A percentile compares a stretch with the other conserved stretches of the same genome.
These are phyloP conservation scores for Lentinula edodes DNA, from an alignment of 768 basidiomycete genomes.

Conservation along the genomic window DNA sequence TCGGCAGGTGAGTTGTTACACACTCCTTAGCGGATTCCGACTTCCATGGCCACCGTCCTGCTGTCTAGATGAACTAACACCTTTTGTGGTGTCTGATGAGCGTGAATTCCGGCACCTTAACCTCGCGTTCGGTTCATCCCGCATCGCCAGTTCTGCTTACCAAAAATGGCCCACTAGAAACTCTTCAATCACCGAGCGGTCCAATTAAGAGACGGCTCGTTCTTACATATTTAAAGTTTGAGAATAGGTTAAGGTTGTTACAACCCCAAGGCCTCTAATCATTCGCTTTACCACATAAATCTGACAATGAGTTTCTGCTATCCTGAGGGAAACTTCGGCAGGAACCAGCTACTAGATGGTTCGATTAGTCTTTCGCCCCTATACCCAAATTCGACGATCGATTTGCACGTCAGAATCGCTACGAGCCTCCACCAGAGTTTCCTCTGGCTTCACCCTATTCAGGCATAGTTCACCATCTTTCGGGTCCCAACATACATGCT, in stretches of 20 bases:
- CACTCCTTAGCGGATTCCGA: slow-evolving; percentile 83
- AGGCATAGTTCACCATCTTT: slow-evolving; percentile 86
- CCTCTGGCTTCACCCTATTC: slow-evolving; percentile 90
- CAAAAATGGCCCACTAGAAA: slow-evolving; percentile 80
- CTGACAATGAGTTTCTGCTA: slow-evolving; percentile 50
- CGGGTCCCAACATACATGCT: slow-evolving; percentile 84
- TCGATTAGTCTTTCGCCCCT: slow-evolving; percentile 96
- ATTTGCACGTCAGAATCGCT: slow-evolving; percentile 97
- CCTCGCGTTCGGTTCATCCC: slow-evolving; percentile 67
- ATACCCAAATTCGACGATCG: slow-evolving; percentile 94
- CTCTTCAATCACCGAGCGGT: slow-evolving; percentile 79
- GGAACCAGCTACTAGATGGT: slow-evolving; percentile 93
- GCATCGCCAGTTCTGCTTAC: slow-evolving; percentile 66
- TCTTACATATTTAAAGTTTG: slow-evolving; percentile 85
- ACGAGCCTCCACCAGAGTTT: slow-evolving; percentile 95
- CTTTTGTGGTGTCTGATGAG: slow-evolving; percentile 83
- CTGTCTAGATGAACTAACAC: slow-evolving; percentile 87
- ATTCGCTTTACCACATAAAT: slow-evolving; percentile 78
- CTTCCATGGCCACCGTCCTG: slow-evolving; percentile 86
- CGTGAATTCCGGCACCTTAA: slow-evolving; percentile 77
- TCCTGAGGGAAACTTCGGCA: slow-evolving; percentile 81
- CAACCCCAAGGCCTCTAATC: slow-evolving; percentile 89
- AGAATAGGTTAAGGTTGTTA: slow-evolving; percentile 83
- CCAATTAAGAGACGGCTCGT: slow-evolving; percentile 77
- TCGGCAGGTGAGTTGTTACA: slow-evolving; percentile 89